Conservation (phyloP, 805 yeast genomes). For the Sugiyamaella valdiviana region DNA sequence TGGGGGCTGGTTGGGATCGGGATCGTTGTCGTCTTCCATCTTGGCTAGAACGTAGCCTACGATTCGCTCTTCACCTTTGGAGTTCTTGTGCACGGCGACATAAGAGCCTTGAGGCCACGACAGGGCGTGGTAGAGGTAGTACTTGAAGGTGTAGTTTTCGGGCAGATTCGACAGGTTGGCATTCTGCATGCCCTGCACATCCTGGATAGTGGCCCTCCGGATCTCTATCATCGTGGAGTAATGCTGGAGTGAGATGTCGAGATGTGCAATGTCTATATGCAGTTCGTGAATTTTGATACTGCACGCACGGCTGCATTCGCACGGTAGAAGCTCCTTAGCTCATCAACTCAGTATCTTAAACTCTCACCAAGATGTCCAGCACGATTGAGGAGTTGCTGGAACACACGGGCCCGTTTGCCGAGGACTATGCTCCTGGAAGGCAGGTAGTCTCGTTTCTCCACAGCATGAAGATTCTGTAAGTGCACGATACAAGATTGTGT, state of each 20-base stretch:
- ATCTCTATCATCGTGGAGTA: conserved; percentile 51
- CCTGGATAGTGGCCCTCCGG: conserved; percentile 79
- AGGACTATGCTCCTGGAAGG: neutral
- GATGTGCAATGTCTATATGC: neutral
- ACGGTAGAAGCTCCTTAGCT: too few species aligned
- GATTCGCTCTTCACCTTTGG: conserved; percentile 68
- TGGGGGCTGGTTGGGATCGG: conserved; percentile 19
- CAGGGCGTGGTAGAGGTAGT: conserved; percentile 85
- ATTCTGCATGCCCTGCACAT: conserved; percentile 92
- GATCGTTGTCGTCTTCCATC: conserved; percentile 75
- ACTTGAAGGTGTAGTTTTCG: conserved; percentile 87
- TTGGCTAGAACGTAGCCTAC: conserved; percentile 96
- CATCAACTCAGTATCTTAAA: too few species aligned
- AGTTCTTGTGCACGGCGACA: conserved; percentile 71
- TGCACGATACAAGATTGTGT: neutral
- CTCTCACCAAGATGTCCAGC: too few species aligned
- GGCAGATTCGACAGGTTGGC: conserved; percentile 89
- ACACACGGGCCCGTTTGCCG: neutral
- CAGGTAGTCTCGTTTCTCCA: conserved; percentile 24
- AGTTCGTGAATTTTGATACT: neutral
- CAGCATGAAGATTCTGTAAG: conserved; percentile 32
- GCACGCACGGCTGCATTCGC: neutral
- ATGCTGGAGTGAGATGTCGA: neutral
- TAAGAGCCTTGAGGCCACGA: conserved; percentile 98
- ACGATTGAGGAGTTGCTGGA: neutral